Percentiles rank a stretch among this genome's conserved stretches.
Conservation (phyloP, 345 rosid genomes). For the Moricandia arvensis region DNA sequence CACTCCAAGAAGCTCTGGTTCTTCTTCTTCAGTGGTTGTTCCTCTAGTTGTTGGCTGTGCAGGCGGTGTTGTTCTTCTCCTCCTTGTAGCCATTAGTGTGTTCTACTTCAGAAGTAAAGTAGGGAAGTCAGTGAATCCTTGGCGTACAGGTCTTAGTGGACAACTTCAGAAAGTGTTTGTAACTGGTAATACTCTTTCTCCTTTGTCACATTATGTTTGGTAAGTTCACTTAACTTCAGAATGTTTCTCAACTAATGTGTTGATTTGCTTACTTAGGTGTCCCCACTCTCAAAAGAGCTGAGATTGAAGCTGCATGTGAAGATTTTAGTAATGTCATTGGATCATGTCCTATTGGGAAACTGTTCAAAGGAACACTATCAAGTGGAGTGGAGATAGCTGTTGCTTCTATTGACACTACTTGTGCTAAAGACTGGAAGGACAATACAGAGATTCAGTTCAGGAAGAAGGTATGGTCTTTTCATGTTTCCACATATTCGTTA, state of each 20-base stretch:
- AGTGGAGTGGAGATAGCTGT: conserved; percentile 92
- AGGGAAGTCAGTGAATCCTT: conserved; percentile 76
- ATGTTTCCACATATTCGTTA: background rate
- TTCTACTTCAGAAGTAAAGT: conserved; percentile 43
- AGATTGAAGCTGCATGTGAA: conserved; percentile 91
- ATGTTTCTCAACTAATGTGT: background rate
- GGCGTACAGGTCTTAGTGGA: conserved; percentile 95
- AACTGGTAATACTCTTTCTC: conserved; percentile 50
- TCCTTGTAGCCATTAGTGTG: conserved; percentile 39
- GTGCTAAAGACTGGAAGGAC: conserved; percentile 65
- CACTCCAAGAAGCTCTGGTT: background rate
- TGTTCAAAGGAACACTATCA: conserved; percentile 90
- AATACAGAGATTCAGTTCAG: conserved; percentile 70
- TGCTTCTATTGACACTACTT: conserved; percentile 52
- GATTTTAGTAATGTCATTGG: conserved; percentile 93
- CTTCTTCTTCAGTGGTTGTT: conserved; percentile 3
- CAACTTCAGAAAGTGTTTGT: conserved; percentile 88
- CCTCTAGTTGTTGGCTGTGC: conserved; percentile 40
- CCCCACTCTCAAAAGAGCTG: conserved; percentile 76
- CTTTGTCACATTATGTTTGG: background rate
- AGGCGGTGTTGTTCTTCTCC: conserved; percentile 40
- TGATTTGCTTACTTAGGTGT: conserved; percentile 54
- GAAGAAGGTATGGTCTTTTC: conserved; percentile 56
- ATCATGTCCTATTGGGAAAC: conserved; percentile 60
- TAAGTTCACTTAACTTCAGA: background rate